phyloP scores from a whole-genome alignment of 1,284 basidiomycete genomes.

The Trichosporon sp. region DNA sequence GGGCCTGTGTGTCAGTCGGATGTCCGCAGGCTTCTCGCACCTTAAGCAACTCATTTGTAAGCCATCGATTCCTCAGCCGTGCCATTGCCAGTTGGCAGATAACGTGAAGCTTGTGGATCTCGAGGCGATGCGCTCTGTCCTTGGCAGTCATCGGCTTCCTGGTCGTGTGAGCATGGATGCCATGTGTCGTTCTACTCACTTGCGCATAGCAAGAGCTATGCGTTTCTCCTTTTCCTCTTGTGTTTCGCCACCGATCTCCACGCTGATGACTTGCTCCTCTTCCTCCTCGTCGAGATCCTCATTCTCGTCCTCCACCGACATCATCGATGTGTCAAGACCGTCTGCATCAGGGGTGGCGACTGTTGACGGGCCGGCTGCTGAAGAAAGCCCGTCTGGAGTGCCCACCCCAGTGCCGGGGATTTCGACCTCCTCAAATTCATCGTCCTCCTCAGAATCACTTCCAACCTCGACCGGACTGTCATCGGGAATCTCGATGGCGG shows the following conservation, averaged over 20 bases:
- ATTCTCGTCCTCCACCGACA: constrained; percentile 9
- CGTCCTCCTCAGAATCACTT: constrained; percentile 32
- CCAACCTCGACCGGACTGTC: constrained; percentile 8
- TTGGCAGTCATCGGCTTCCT: constrained; percentile 50
- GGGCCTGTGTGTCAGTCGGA: constrained; percentile 41
- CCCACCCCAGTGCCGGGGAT: constrained; percentile 28
- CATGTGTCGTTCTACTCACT: constrained; percentile 25
- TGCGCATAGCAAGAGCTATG: constrained; percentile 37
- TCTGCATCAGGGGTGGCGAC: neutral
- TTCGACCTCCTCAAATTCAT: constrained; percentile 47
- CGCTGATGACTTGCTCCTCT: constrained; percentile 33
- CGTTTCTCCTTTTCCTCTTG: constrained; percentile 40
- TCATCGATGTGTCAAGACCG: constrained; percentile 2
- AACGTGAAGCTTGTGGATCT: constrained; percentile 82
- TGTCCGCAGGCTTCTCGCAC: constrained; percentile 48
- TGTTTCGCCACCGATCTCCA: constrained; percentile 45
- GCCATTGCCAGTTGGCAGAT: constrained; percentile 72
- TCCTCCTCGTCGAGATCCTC: constrained; percentile 24
- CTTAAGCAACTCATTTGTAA: constrained; percentile 77
- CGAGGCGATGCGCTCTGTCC: constrained; percentile 68
- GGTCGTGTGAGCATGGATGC: neutral
- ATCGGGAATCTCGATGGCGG: constrained; percentile 18
- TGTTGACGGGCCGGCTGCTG: constrained; percentile 27
- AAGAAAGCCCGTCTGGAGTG: constrained; percentile 25
- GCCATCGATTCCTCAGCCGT: constrained; percentile 71